Evolutionary conservation across 805 yeast species (phyloP), one percentile per base, ranked within the genome.

Genomic region (Lipomyces oligophaga): DNA sequence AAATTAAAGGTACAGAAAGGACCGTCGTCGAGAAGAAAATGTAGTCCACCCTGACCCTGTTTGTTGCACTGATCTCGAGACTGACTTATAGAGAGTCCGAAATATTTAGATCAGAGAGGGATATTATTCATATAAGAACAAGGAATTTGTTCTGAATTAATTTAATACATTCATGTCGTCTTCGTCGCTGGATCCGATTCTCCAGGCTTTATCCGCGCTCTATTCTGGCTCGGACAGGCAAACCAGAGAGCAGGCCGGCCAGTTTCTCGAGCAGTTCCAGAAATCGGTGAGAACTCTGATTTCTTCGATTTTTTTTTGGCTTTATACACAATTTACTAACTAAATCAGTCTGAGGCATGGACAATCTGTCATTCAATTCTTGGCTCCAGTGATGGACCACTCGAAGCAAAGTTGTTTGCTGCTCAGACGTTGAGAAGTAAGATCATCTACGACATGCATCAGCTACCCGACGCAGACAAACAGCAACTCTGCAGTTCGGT

Each of bases 401-500:
- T 79, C 35, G 85, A 83, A 60, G 67, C 83, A 41, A 80, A 80
- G 59, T 71, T 93, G 59, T 93, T 94, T 69, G 83, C 90, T 13
- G 83, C 97, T 0, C 98, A 94, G 64, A 93, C 98, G 0, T 68
- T 93, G 52, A 73, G 96, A 52, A 81, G 89, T 35, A 89, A 82
- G 59, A 76, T 87, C 41, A 83, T 85, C 10, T 89, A 85, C 64
- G 97, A 93, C 66, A 70, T 90, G 55, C 70, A 75, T 43, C 97
- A 93, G 65, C 67, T 93, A 4, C 85, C 87, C 0, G 70, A 66
- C 20, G 75, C 73, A 3, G 71, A 79, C n/a, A 66, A 80, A 41
- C 58, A 67, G 15, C 76, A 74, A n/a, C 73, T 93, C 48, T 85
- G 87, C 60, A 76, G 78, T 45, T 77, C 88, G 1, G 61, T 89